Evolutionary conservation across 495 filamentous ascomycete species (phyloP), one percentile per base, ranked within the genome.

Genomic region (Xylaria sp.): DNA sequence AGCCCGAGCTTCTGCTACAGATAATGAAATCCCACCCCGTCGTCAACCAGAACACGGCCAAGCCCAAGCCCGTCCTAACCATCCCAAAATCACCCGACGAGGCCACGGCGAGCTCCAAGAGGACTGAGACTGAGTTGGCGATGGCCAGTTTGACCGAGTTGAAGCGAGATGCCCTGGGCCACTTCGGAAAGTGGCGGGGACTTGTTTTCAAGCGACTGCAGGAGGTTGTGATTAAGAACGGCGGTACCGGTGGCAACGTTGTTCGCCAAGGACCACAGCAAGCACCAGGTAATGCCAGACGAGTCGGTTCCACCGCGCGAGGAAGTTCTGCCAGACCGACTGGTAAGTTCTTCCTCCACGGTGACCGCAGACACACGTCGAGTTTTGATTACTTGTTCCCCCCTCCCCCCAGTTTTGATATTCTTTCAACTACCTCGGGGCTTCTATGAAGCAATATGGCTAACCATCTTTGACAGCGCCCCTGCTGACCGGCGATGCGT

Each of bases 171-270:
- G 75, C 75, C 2, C 50, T 84, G 15, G 64, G 72, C n/a, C 78
- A 82, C 78, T 83, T 85, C 72, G 75, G 71, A 44, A 85, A 84
- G 69, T 86, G 84, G 84, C 83, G 84, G 40, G 68, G 64, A 0
- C 69, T 68, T 14, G 71, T 85, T 3, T 61, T 70, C 58, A 83
- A 78, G 71, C 76, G 84, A 21, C 65, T 83, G 21, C 71, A 77
- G 64, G 84, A 86, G 66, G 84, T 85, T 40, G 72, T 77, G 3
- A 76, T 83, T 63, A 81, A 78, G 71, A 73, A 72, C 46, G 72
- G 73, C 33, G 72, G 73, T 61, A 76, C 62, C 44, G 44, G 61
- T 14, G 77, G 78, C 46, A 71, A 74, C n/a, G 57, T 71, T 55
- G 67, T 67, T 63, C 62, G 70, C 58, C 71, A 71, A 9, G 50